These are phyloP conservation scores for Pachyrhizus erosus DNA, from an alignment of 306 rosid genomes.

Conservation along the genomic window DNA sequence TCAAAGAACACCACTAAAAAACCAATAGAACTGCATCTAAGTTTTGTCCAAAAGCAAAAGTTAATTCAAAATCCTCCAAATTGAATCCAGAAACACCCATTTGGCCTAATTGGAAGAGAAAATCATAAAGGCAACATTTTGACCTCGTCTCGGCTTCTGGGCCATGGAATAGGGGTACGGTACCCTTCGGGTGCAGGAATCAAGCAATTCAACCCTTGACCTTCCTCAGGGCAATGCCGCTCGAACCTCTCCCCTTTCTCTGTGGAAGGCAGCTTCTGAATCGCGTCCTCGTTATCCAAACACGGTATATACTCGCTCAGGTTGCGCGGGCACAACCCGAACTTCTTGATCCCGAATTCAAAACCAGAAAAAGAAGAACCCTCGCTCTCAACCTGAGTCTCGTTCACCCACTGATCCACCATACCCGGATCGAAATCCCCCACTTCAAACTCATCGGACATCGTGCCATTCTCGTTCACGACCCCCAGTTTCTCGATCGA, in stretches of 20 bases:
- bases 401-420: conserved; percentile 83
- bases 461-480: conserved; percentile 83
- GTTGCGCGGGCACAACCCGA: conserved; percentile 57
- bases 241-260: conserved; percentile 77
- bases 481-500: conserved; percentile 67
- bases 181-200: conserved; percentile 89
- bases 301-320: conserved; percentile 92
- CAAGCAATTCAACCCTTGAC: conserved; percentile 72
- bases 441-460: conserved; percentile 81
- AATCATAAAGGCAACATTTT: not conserved
- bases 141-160: conserved; percentile 92
- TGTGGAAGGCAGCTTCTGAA: conserved; percentile 65
- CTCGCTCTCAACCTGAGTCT: conserved; percentile 41
- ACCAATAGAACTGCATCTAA: not conserved
- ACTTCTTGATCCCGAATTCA: conserved; percentile 54
- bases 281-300: conserved; percentile 78
- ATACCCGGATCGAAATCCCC: conserved; percentile 71
- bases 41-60: not conserved
- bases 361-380: conserved; percentile 17
- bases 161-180: conserved; percentile 87
- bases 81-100: not conserved
- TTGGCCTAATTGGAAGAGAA: conserved; percentile 3
- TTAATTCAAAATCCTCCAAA: not conserved
- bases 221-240: conserved; percentile 78
- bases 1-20: not conserved